A percentile compares a stretch with the other conserved stretches of the same genome.
These are phyloP conservation scores for Leccinum disarticulatum DNA, from an alignment of 768 basidiomycete species.

Conservation along the genomic window DNA sequence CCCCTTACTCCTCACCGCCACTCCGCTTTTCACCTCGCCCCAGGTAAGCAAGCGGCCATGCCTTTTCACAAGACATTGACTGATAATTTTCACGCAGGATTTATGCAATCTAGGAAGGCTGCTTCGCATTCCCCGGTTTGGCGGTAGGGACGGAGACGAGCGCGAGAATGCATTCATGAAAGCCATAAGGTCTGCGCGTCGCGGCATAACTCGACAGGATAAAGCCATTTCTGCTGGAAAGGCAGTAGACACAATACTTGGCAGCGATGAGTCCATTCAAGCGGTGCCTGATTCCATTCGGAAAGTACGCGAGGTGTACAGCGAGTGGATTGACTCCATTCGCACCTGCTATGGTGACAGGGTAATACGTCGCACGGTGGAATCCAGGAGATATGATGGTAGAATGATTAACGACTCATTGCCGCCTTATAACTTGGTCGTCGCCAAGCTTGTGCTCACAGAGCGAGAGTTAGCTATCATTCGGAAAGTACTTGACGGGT, in stretches of 20 bases:
- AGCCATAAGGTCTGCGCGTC: slow-evolving; percentile 1
- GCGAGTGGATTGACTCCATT: slow-evolving; percentile 6
- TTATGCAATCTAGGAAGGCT: slow-evolving; percentile 8
- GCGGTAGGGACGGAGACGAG: background rate
- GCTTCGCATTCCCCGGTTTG: slow-evolving; percentile 3
- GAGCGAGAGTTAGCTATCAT: background rate
- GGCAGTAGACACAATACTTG: background rate
- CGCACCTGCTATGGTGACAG: background rate
- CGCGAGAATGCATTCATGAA: background rate
- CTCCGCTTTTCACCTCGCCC: slow-evolving; percentile 6
- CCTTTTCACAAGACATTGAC: background rate
- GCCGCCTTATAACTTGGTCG: background rate
- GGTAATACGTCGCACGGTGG: slow-evolving; percentile 3
- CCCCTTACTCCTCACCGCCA: slow-evolving; percentile 4
- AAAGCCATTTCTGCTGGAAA: slow-evolving; percentile 5
- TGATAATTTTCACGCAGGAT: background rate
- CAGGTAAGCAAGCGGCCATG: background rate
- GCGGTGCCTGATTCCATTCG: background rate
- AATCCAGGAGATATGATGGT: slow-evolving; percentile 4
- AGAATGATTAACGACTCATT: slow-evolving; percentile 4
- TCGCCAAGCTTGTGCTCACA: background rate
- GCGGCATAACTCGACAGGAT: slow-evolving; percentile 1
- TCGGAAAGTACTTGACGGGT: slow-evolving; percentile 1
- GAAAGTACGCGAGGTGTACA: background rate
- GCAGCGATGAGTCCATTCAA: background rate